A percentile compares a stretch with the other conserved stretches of the same genome.
Evolutionary conservation across 1,139 yeast species (phyloP).

Genomic region (Suhomyces choctaworum): DNA sequence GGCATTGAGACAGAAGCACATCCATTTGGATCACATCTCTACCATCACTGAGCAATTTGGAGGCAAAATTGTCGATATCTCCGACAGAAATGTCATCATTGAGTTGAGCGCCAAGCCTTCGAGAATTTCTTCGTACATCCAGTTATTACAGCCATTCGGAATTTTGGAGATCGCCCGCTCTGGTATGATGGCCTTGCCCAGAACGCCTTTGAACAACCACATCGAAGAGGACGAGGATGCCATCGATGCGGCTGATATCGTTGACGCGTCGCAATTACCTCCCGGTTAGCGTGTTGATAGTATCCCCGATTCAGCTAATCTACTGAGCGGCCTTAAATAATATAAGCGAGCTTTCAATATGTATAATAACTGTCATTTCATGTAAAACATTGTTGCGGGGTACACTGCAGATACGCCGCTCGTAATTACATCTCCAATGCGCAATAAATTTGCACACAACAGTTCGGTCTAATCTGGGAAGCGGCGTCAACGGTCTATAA

Average conservation of each 20-base stretch:
- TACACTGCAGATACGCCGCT: too few species aligned
- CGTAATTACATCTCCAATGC: too few species aligned
- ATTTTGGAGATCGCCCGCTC: conserved; percentile 94
- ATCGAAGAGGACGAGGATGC: conserved; percentile 46
- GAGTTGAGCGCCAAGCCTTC: conserved; percentile 94
- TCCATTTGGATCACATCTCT: conserved; percentile 81
- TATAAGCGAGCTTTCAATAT: too few species aligned
- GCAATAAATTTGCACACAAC: too few species aligned
- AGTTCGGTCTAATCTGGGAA: too few species aligned
- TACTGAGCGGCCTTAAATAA: too few species aligned
- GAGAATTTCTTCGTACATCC: conserved; percentile 81
- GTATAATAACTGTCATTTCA: too few species aligned
- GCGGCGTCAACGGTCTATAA: too few species aligned
- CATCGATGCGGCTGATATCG: conserved; percentile 66
- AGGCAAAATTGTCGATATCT: conserved; percentile 87
- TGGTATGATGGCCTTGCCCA: conserved; percentile 98
- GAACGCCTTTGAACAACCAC: conserved; percentile 72
- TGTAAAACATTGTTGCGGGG: too few species aligned
- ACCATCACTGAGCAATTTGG: conserved; percentile 85
- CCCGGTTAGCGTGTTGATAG: conserved; percentile 78
- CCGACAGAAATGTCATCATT: conserved; percentile 90
- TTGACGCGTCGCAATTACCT: conserved; percentile 82
- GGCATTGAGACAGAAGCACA: conserved; percentile 90
- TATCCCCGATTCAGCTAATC: too few species aligned
- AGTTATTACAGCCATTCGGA: conserved; percentile 92